These are phyloP conservation scores for Castanea mollissima DNA, from an alignment of 306 rosid genomes.

Conservation along the genomic window DNA sequence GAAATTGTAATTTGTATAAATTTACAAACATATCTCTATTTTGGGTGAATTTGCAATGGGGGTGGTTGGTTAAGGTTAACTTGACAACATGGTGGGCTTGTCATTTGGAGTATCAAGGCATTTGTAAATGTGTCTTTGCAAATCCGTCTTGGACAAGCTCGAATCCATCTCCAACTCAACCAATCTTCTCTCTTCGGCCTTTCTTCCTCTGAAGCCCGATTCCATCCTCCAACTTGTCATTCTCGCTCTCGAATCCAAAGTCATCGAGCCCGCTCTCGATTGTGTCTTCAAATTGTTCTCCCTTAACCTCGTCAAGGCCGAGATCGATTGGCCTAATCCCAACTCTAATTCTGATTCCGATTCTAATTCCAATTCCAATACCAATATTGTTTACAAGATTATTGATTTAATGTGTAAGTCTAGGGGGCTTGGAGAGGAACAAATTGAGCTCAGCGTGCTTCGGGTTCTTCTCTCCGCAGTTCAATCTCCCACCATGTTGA, in stretches of 20 bases:
- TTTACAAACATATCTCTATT: too few relatives aligned
- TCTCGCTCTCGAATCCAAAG: constrained; percentile 87
- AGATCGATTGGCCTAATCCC: constrained; percentile 48
- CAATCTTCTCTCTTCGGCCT: constrained; percentile 63
- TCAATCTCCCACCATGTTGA: constrained; percentile 67
- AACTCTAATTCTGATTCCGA: constrained; percentile 10
- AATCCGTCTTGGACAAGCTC: constrained; percentile 88
- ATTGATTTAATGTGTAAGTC: constrained; percentile 75
- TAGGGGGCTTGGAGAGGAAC: constrained; percentile 80
- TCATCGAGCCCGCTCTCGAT: constrained; percentile 92
- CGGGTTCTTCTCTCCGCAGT: constrained; percentile 77
- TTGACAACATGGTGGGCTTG: too few relatives aligned
- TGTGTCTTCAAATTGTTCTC: constrained; percentile 87
- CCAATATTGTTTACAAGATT: constrained; percentile 23
- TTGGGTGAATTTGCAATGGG: too few relatives aligned
- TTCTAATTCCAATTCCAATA: too few relatives aligned
- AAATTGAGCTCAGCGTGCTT: constrained; percentile 74
- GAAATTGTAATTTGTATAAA: too few relatives aligned
- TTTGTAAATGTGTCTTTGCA: constrained; percentile 28
- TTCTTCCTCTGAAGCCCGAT: constrained; percentile 59
- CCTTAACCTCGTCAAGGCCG: constrained; percentile 69
- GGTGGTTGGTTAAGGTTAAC: too few relatives aligned
- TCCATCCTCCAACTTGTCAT: constrained; percentile 66
- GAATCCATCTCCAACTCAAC: constrained; percentile 57
- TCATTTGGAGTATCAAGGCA: too few relatives aligned